Conservation (phyloP, 495 filamentous ascomycete species). For the Bathelium albidoporum region DNA sequence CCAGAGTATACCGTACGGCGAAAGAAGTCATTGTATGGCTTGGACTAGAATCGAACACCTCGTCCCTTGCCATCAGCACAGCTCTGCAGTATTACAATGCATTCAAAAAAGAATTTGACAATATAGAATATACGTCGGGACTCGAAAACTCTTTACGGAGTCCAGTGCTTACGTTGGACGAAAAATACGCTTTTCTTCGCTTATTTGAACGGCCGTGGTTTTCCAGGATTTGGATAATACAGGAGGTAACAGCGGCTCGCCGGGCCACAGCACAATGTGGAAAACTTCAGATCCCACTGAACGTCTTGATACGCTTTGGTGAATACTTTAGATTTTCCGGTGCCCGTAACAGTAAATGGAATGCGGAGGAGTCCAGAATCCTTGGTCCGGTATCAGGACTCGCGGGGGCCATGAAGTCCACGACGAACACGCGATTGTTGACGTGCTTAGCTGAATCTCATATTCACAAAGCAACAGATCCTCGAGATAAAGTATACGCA, state of each 20-base stretch:
- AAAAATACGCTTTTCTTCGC: neutral
- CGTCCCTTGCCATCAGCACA: neutral
- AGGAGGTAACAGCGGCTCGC: neutral
- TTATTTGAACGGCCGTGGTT: neutral
- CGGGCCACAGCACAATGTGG: neutral
- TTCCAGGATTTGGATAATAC: neutral
- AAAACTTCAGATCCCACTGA: neutral
- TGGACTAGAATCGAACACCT: conserved; percentile 10
- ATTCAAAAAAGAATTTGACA: neutral
- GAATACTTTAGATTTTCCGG: neutral
- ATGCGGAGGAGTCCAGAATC: neutral
- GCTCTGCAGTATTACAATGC: neutral
- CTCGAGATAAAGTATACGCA: neutral
- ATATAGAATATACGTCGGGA: neutral
- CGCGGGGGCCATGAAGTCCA: neutral
- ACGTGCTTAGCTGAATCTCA: neutral
- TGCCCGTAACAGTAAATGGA: neutral
- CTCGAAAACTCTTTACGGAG: neutral
- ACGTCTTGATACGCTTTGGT: neutral
- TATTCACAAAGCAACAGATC: neutral
- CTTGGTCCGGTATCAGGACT: neutral
- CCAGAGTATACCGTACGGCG: conserved; percentile 16
- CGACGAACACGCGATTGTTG: neutral
- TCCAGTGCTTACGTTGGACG: too few species aligned
- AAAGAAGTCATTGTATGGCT: conserved; percentile 10